Percentiles rank a stretch among this genome's conserved stretches.
phyloP scores from a whole-genome alignment of 148 eudicot genomes.

The Vaccinium darrowii region DNA sequence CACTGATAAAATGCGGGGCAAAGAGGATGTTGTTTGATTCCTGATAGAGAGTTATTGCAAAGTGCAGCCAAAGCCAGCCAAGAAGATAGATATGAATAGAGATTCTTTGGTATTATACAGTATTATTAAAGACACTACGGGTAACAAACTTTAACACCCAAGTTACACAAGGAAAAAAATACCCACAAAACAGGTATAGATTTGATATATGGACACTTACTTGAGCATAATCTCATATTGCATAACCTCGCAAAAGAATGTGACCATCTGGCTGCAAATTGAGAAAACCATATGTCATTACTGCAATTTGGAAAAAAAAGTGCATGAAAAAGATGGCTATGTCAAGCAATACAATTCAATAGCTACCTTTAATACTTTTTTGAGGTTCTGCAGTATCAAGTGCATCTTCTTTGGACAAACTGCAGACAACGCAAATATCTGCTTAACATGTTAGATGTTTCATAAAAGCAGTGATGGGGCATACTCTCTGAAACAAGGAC shows the following conservation, averaged over 20 bases:
- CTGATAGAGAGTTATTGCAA: neutral
- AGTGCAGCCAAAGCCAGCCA: neutral
- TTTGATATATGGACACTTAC: slow-evolving; percentile 18
- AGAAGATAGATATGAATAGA: neutral
- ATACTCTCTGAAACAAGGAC: neutral
- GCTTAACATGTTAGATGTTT: slow-evolving; percentile 25
- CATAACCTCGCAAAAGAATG: slow-evolving; percentile 46
- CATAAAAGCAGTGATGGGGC: neutral
- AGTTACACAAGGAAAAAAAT: neutral
- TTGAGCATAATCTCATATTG: slow-evolving; percentile 48
- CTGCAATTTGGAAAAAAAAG: neutral
- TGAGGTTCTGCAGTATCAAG: slow-evolving; percentile 34
- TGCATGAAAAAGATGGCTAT: neutral
- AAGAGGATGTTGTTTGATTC: neutral
- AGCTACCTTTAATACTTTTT: slow-evolving; percentile 40
- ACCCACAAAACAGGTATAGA: neutral
- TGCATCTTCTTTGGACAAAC: slow-evolving; percentile 46
- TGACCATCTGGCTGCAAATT: slow-evolving; percentile 42
- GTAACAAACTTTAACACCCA: neutral
- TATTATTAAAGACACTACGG: neutral
- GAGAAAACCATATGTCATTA: neutral
- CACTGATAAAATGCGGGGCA: neutral
- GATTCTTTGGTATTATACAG: neutral
- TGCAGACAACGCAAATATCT: slow-evolving; percentile 50
- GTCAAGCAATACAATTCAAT: neutral